phyloP scores from a whole-genome alignment of 1,139 yeast genomes.

The Kodamaea fungicola region DNA sequence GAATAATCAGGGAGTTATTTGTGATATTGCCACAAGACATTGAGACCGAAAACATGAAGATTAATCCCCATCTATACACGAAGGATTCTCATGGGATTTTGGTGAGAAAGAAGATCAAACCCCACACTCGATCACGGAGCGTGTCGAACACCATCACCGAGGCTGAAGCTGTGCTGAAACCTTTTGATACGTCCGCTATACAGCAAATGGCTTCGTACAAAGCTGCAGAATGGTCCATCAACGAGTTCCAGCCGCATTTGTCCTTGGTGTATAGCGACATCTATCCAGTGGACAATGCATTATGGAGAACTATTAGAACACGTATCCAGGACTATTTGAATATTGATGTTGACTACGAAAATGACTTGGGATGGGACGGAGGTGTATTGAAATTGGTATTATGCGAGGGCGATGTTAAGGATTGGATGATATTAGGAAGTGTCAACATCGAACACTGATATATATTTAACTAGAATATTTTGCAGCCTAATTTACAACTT shows the following conservation, averaged over 20 bases:
- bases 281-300: slow-evolving; percentile 68
- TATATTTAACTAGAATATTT: neutral
- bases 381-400: slow-evolving; percentile 68
- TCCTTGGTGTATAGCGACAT: slow-evolving; percentile 67
- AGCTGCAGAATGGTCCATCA: slow-evolving; percentile 53
- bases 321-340: slow-evolving; percentile 67
- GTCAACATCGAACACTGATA: slow-evolving; percentile 35
- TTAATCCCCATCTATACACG: slow-evolving; percentile 41
- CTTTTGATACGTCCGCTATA: slow-evolving; percentile 22
- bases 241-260: slow-evolving; percentile 69
- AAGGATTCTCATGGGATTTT: slow-evolving; percentile 34
- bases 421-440: slow-evolving; percentile 69
- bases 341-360: slow-evolving; percentile 29
- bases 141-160: slow-evolving; percentile 1
- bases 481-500: slow-evolving; percentile 5
- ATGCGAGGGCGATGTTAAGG: slow-evolving; percentile 72
- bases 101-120: slow-evolving; percentile 23
- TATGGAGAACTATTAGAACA: slow-evolving; percentile 64
- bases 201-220: slow-evolving; percentile 29
- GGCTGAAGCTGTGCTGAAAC: slow-evolving; percentile 1
- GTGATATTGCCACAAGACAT: slow-evolving; percentile 43
- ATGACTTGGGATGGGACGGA: slow-evolving; percentile 55
- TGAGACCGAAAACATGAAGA: slow-evolving; percentile 32
- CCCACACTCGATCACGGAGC: slow-evolving; percentile 8
- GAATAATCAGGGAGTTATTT: slow-evolving; percentile 67